Evolutionary conservation across 768 basidiomycete species (phyloP).

Genomic region (Serendipita indica): DNA sequence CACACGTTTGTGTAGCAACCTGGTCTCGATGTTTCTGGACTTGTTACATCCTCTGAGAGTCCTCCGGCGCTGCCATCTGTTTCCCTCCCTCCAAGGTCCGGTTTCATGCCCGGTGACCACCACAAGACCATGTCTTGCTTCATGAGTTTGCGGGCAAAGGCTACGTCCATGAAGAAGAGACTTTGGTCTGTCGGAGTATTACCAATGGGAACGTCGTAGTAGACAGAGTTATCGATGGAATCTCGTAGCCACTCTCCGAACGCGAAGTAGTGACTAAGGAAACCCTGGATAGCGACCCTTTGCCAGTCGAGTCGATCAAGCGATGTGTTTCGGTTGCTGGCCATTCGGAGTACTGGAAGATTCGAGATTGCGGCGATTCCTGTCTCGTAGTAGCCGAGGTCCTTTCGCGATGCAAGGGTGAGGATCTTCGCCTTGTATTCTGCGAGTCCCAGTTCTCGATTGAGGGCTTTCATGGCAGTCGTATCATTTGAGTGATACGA

Average conservation of each 20-base stretch:
- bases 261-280: slow-evolving; percentile 69
- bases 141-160: slow-evolving; percentile 72
- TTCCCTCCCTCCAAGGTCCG: slow-evolving; percentile 89
- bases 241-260: slow-evolving; percentile 70
- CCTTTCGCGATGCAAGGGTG: slow-evolving; percentile 75
- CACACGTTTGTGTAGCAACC: slow-evolving; percentile 91
- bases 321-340: slow-evolving; percentile 39
- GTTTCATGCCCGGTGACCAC: slow-evolving; percentile 85
- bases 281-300: slow-evolving; percentile 59
- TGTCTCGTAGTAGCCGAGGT: slow-evolving; percentile 67
- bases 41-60: slow-evolving; percentile 52
- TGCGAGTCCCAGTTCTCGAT: slow-evolving; percentile 65
- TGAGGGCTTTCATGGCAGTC: slow-evolving; percentile 73
- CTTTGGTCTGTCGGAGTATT: slow-evolving; percentile 86
- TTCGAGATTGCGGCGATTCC: slow-evolving; percentile 53
- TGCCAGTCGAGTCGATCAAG: slow-evolving; percentile 86
- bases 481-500: slow-evolving; percentile 66
- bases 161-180: slow-evolving; percentile 75
- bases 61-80: slow-evolving; percentile 50
- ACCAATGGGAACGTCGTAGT: slow-evolving; percentile 86
- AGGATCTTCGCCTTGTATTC: slow-evolving; percentile 62
- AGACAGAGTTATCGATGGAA: slow-evolving; percentile 63
- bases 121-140: slow-evolving; percentile 86
- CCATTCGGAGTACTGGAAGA: slow-evolving; percentile 81
- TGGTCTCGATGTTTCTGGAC: slow-evolving; percentile 68